A percentile compares a stretch with the other conserved stretches of the same genome.
Conservation (phyloP, 768 basidiomycete species). For the Auricularia cornea region DNA sequence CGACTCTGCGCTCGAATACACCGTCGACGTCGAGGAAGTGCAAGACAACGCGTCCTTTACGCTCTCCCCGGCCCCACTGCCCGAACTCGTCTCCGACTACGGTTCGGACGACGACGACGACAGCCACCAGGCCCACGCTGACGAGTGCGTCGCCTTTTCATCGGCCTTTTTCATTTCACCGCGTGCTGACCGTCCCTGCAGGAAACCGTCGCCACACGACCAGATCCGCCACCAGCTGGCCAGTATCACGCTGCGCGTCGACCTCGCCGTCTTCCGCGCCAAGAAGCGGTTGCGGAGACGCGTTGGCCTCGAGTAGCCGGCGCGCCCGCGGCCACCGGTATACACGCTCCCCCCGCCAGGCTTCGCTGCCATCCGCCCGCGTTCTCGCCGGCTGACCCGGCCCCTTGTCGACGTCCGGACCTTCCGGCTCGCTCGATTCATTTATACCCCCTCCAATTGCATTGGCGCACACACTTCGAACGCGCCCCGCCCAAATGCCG, state of each 20-base stretch:
- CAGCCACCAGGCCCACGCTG: not conserved
- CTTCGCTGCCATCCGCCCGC: too few relatives aligned
- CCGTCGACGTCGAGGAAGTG: not conserved
- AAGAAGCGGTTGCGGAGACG: not conserved
- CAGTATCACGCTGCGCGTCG: not conserved
- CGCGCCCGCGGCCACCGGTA: too few relatives aligned
- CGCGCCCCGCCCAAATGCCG: too few relatives aligned
- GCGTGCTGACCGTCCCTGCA: not conserved
- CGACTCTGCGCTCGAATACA: too few relatives aligned
- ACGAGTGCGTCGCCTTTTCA: not conserved
- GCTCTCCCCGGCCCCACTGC: not conserved
- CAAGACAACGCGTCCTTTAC: not conserved
- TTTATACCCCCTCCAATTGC: too few relatives aligned
- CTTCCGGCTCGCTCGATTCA: too few relatives aligned
- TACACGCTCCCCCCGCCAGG: too few relatives aligned
- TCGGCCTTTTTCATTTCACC: not conserved
- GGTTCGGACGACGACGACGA: not conserved
- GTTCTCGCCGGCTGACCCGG: too few relatives aligned
- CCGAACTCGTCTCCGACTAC: not conserved
- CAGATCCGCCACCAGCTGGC: not conserved
- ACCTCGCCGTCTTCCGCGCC: constrained; percentile 2
- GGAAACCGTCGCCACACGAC: not conserved
- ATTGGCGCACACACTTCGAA: too few relatives aligned
- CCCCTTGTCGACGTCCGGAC: too few relatives aligned
- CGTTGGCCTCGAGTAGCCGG: not conserved